Evolutionary conservation across 2,329 filamentous ascomycete species (phyloP), one percentile per base, ranked within the genome.

Genomic region (Exophiala dermatitidis): DNA sequence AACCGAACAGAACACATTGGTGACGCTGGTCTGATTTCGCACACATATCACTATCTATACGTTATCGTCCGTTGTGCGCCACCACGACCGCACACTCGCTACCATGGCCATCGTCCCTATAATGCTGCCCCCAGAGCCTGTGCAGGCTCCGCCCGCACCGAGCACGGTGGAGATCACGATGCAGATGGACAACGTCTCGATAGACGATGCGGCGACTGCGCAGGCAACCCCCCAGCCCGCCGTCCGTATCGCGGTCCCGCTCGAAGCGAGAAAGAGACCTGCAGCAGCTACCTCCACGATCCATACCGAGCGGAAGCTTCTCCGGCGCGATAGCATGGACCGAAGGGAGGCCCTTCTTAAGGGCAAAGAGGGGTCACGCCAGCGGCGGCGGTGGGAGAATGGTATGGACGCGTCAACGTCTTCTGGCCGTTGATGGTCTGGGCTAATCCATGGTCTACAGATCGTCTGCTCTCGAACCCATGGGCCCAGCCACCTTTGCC

Each of bases 351-450:
- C 83, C 2, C 67, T 95, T 48, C 75, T 93, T 32, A 94, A 90
- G 73, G 91, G 91, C 52, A 95, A 94, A 62, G 90, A 96, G 69
- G 91, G 91, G 33, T 91, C 83, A 63, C 81, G 91, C 34, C 84
- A 91, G 64, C 79, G 91, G 46, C 84, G 91, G 63, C 80, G 91
- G 52, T 97, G 90, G 90, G 93, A 98, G 75, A 98, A 97, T 70
- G 88, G 89, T 94, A 78, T 71, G 65, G 12, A 12, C 42, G 58
- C 36, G 26, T 30, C 26, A 31, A 40, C 48, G 19, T 19, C 19
- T 19, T 19, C 9, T 32, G 34, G 45, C 33, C 41, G 12, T 49
- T 36, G 26, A 42, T 36, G 8, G 33, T n/a, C 34, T 26, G 33
- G 38, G 34, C 49, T 53, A 50, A 60, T 41, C 19, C 34, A 41